Evolutionary conservation across 805 yeast species (phyloP).

Genomic region (Pichia eremophila): DNA sequence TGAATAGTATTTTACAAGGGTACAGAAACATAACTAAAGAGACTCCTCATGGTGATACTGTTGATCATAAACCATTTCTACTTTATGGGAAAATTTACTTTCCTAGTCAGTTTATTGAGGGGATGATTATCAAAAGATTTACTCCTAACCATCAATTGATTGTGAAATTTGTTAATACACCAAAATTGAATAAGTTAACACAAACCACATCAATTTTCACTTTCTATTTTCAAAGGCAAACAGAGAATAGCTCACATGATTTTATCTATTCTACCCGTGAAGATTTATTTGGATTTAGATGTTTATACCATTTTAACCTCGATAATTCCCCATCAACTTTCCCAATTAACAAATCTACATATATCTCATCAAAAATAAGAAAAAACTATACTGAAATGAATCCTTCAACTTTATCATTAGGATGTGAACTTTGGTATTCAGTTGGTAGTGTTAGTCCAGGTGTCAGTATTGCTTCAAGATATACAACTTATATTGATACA

Average conservation of each 20-base stretch:
- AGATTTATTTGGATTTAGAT: slow-evolving; percentile 70
- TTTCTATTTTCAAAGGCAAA: slow-evolving; percentile 60
- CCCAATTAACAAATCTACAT: neutral
- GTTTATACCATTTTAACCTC: slow-evolving; percentile 55
- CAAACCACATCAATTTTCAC: slow-evolving; percentile 42
- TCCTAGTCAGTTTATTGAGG: slow-evolving; percentile 81
- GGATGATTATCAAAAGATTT: slow-evolving; percentile 65
- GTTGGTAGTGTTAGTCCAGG: slow-evolving; percentile 82
- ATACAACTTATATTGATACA: slow-evolving; percentile 50
- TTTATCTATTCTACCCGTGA: slow-evolving; percentile 77
- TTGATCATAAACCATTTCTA: slow-evolving; percentile 31
- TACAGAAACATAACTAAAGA: slow-evolving; percentile 29
- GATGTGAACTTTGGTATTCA: slow-evolving; percentile 87
- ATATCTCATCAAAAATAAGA: slow-evolving; percentile 3
- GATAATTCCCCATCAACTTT: neutral
- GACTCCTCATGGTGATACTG: neutral
- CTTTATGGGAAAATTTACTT: slow-evolving; percentile 81
- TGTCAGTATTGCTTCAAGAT: slow-evolving; percentile 72
- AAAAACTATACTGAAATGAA: neutral
- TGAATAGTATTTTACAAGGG: slow-evolving; percentile 64
- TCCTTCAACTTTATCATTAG: slow-evolving; percentile 50
- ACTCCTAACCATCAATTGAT: slow-evolving; percentile 53
- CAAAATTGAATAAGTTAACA: slow-evolving; percentile 21
- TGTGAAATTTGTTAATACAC: slow-evolving; percentile 65
- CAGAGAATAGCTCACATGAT: slow-evolving; percentile 58